Base-by-base conservation (phyloP, 139 green algal species). In the Haematococcus sp. region DNA sequence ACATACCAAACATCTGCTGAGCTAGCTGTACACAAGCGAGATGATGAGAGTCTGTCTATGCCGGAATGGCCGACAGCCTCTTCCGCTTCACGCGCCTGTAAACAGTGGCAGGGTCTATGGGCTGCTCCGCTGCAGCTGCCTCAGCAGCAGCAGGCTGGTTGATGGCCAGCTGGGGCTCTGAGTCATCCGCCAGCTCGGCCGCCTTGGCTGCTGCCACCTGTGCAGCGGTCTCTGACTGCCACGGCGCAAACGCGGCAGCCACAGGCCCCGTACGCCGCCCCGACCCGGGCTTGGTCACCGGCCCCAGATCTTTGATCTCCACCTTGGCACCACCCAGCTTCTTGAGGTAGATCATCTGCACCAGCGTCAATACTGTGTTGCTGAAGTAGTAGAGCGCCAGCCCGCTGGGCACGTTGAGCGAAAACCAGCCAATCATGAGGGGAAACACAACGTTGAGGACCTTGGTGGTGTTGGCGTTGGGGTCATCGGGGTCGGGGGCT, bases 321-420 rank as follows among this genome's bases (percentile, higher is more conserved):
- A 89, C 76, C 4, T 78, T 69, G 22, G 74, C 87, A 71, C 93
- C 93, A 7, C 92, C 92, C 55, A 96, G 81, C 81, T 97, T 97
- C 51, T 90, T 84, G 34, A 97, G 83, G 80, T 87, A 93, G 7
- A 91, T 55, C 75, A 90, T 80, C 61, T 64, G 54, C 1, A 44
- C 58, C 0, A 73, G 35, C 17, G 90, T 93, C 27, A 97, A 65
- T 2, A 89, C 63, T 23, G 87, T 95, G 81, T 98, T 98, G 59
- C 79, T 73, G 20, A 97, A 88, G 85, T 97, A 98, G 85, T 98
- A 98, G 31, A 98, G 84, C 35, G 86, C 83, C 35, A 98, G 86
- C 19, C 93, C 93, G 20, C 79, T 84, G 13, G 93, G 93, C 44
- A 98, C 84, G 75, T 93, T 94, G 34, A 98, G 85, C 13, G 91